These are phyloP conservation scores for Verticillium albo-atrum DNA, from an alignment of 2,329 filamentous ascomycete genomes.

Conservation along the genomic window DNA sequence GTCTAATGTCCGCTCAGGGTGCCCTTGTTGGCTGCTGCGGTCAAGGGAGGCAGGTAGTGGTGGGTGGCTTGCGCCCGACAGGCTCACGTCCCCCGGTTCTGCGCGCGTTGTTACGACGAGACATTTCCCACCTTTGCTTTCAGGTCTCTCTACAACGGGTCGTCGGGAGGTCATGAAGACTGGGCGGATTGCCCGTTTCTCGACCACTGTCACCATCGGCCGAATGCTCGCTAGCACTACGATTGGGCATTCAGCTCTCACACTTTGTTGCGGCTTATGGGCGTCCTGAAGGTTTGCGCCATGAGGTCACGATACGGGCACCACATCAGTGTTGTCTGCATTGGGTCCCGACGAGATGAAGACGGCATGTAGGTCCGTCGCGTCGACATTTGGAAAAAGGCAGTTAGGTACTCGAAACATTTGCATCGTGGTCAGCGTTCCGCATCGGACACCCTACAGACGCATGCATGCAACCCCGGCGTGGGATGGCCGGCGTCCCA, in stretches of 20 bases:
- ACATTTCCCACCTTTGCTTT: neutral
- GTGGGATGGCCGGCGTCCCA: neutral
- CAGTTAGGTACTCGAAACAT: neutral
- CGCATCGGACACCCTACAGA: neutral
- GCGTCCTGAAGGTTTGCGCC: neutral
- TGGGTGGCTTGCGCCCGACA: neutral
- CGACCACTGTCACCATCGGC: neutral
- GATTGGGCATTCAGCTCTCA: neutral
- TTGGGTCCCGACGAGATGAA: neutral
- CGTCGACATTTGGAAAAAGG: neutral
- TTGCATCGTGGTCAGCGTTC: neutral
- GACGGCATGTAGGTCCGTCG: too few relatives aligned
- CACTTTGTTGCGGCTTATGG: neutral
- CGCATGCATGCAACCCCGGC: neutral
- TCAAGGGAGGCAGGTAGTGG: too few relatives aligned
- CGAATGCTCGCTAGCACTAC: neutral
- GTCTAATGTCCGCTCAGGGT: neutral
- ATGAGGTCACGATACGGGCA: neutral
- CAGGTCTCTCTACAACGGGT: neutral
- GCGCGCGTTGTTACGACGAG: neutral
- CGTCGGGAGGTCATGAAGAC: too few relatives aligned
- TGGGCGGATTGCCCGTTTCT: too few relatives aligned
- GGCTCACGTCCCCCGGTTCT: neutral
- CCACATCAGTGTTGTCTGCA: neutral
- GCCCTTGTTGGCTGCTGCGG: neutral